Evolutionary conservation across 2,329 filamentous ascomycete species (phyloP).

Genomic region (Acephala macrosclerotiorum): DNA sequence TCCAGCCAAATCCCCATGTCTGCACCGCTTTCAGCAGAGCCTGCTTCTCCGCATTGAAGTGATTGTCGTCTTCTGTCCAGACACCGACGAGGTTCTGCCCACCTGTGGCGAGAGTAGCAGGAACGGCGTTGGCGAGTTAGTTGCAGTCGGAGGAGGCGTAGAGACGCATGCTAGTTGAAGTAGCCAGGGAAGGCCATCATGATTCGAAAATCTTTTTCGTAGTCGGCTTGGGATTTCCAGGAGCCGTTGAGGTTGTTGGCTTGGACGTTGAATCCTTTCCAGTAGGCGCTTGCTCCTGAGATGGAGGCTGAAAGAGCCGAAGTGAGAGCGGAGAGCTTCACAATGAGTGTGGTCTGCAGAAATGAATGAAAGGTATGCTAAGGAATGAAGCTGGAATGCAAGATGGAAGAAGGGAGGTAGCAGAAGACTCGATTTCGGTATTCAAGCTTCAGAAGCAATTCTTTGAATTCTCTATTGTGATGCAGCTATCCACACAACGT

Average conservation of each 20-base stretch:
- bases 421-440: not conserved
- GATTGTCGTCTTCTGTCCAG: conserved; percentile 64
- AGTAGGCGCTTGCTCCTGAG: conserved; percentile 46
- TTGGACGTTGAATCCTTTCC: conserved; percentile 51
- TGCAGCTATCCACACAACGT: too few species aligned
- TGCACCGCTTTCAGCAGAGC: conserved; percentile 64
- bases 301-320: conserved; percentile 45
- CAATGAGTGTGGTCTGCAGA: conserved; percentile 23
- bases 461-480: too few species aligned
- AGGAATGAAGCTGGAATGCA: not conserved
- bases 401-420: not conserved
- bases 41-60: conserved; percentile 65
- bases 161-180: conserved; percentile 65
- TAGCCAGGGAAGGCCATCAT: conserved; percentile 56
- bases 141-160: conserved; percentile 65
- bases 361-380: conserved; percentile 5
- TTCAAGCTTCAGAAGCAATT: too few species aligned
- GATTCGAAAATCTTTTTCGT: conserved; percentile 69
- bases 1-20: conserved; percentile 63
- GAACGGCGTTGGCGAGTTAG: conserved; percentile 55
- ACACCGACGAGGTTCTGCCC: conserved; percentile 69
- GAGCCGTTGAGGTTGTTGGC: conserved; percentile 54
- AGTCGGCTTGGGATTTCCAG: conserved; percentile 72
- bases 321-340: conserved; percentile 38
- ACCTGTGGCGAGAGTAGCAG: conserved; percentile 66